phyloP scores from a whole-genome alignment of 306 rosid species.

The Ammopiptanthus mongolicus region DNA sequence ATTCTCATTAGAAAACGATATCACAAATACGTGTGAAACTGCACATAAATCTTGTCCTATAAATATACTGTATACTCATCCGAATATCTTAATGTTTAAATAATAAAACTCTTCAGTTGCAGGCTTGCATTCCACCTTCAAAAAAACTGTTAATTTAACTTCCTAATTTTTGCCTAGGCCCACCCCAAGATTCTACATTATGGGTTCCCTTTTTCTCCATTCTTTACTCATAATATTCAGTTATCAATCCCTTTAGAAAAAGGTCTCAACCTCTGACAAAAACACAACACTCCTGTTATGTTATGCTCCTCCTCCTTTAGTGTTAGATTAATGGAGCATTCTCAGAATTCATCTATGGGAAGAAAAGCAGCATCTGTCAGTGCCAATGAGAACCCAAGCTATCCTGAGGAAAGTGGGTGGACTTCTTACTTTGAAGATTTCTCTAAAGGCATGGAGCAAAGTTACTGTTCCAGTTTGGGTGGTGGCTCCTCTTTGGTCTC shows the following conservation, averaged over 20 bases:
- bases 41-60: too few species aligned
- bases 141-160: constrained; percentile 41
- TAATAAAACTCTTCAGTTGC: not conserved
- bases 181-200: constrained; percentile 44
- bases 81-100: too few species aligned
- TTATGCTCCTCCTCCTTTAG: not conserved
- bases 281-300: not conserved
- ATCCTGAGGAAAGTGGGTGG: constrained; percentile 85
- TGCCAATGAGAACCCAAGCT: not conserved
- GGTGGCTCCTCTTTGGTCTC: constrained; percentile 72
- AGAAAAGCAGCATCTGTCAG: constrained; percentile 25
- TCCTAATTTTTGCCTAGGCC: constrained; percentile 37
- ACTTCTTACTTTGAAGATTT: constrained; percentile 80
- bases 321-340: constrained; percentile 40
- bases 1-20: too few species aligned
- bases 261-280: constrained; percentile 20
- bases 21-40: too few species aligned
- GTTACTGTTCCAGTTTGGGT: constrained; percentile 29
- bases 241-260: constrained; percentile 30
- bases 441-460: constrained; percentile 19
- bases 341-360: constrained; percentile 35
- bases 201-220: constrained; percentile 27
- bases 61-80: too few species aligned
- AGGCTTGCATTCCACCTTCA: not conserved
- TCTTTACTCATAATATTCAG: constrained; percentile 19